Evolutionary conservation across 2,329 filamentous ascomycete genomes (phyloP), one percentile per base, ranked within the genome.

Genomic region (Fusarium graminum): DNA sequence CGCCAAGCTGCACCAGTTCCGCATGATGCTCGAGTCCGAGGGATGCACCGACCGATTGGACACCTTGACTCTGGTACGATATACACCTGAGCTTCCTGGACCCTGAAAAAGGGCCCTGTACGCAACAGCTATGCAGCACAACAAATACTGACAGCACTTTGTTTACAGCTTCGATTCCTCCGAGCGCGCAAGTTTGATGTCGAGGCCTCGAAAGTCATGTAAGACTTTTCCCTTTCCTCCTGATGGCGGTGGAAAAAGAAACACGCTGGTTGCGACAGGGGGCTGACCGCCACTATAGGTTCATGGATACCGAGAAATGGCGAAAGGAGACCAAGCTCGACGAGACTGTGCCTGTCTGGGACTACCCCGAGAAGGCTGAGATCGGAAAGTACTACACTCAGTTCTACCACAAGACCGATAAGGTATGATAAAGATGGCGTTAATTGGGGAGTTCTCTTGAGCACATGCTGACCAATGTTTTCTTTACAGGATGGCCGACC

Each of bases 371-470:
- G 86, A 95, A 94, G 80, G 74, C 86, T 54, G 79, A 94, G 76
- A 87, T 99, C 59, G 92, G 92, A 80, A 84, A 94, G 80, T 97
- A 92, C 85, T 99, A 99, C 82, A 93, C 93, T 45, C 95, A 99
- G 82, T 99, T 95, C 85, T 99, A 99, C 84, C 95, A 99, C 87
- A 97, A 97, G 84, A 94, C 89, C 13, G 92, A 95, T 81, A 93
- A 93, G 82, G 88, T 90, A 78, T 55, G 74, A 30, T 28, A 45
- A 39, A 36, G 16, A n/a, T 36, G 16, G 30, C n/a, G 17, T 49
- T 25, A 29, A 34, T 19, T 30, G 39, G 39, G 32, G 52, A 61
- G 52, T 43, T 19, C 47, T 45, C 52, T 46, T 52, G 52, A 52
- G 41, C 25, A 53, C 32, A 17, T 45, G 40, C 65, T 70, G 59